These are phyloP conservation scores for Pouteria campechiana DNA, from an alignment of 179 eudicot species.

Conservation along the genomic window DNA sequence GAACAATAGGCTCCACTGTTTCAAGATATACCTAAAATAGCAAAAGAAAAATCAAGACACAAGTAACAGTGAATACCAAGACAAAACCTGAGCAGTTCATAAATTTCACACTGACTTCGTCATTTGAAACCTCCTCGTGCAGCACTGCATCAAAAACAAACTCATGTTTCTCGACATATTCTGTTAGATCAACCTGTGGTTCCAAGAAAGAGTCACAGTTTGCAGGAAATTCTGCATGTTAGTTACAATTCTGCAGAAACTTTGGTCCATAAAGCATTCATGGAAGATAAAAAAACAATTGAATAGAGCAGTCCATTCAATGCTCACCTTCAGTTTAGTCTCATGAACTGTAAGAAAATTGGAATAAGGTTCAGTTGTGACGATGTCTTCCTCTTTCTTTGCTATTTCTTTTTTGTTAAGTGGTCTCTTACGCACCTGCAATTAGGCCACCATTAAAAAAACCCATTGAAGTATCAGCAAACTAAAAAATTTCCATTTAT, in stretches of 20 bases:
- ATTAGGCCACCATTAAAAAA: no score
- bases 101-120: conserved; percentile 43
- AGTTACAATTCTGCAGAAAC: no score
- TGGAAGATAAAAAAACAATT: neutral
- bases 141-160: conserved; percentile 97
- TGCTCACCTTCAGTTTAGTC: conserved; percentile 83
- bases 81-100: neutral
- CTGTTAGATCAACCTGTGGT: conserved; percentile 89
- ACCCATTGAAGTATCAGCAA: no score
- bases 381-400: conserved; percentile 86
- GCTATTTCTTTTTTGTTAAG: conserved; percentile 84
- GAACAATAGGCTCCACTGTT: conserved; percentile 94
- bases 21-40: conserved; percentile 64
- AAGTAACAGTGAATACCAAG: neutral
- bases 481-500: no score
- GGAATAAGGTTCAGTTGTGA: conserved; percentile 48
- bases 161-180: conserved; percentile 88
- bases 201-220: neutral
- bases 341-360: conserved; percentile 84
- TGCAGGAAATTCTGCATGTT: no score
- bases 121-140: conserved; percentile 83
- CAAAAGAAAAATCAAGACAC: conserved; percentile 2
- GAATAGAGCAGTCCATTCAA: neutral
- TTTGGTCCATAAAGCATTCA: no score
- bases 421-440: conserved; percentile 97